phyloP scores from a whole-genome alignment of 176 grass and related monocot species.

The Ananas comosus region DNA sequence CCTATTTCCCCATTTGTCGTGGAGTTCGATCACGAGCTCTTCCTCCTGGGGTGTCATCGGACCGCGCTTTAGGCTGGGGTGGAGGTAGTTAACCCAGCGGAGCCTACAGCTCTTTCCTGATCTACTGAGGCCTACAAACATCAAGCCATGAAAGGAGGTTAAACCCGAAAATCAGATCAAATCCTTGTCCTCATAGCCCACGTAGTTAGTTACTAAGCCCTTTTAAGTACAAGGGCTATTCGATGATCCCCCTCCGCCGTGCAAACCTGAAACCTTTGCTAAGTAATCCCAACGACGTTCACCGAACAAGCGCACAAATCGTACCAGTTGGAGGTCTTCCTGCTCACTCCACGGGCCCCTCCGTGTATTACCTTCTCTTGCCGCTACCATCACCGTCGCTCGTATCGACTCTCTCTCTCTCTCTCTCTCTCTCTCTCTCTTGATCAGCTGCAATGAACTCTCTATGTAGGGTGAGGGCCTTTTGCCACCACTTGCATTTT shows the following conservation, averaged over 20 bases:
- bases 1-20: conserved; percentile 26
- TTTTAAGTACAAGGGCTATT: background rate
- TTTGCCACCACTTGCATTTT: background rate
- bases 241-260: conserved; percentile 20
- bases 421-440: background rate
- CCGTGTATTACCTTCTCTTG: background rate
- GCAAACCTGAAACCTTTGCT: conserved; percentile 30
- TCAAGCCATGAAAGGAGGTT: background rate
- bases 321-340: conserved; percentile 28
- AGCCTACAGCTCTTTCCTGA: conserved; percentile 26
- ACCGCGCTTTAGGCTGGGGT: conserved; percentile 21
- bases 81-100: conserved; percentile 28
- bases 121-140: conserved; percentile 21
- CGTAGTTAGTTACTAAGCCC: too few species aligned
- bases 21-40: conserved; percentile 20
- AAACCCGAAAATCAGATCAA: background rate
- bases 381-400: background rate
- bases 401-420: background rate
- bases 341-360: conserved; percentile 23
- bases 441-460: background rate
- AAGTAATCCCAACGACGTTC: conserved; percentile 35
- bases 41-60: conserved; percentile 23
- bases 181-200: background rate
- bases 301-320: conserved; percentile 33
- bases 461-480: background rate